Evolutionary conservation across 805 yeast genomes (phyloP).

Genomic region (Candida pseudoglaebosa): DNA sequence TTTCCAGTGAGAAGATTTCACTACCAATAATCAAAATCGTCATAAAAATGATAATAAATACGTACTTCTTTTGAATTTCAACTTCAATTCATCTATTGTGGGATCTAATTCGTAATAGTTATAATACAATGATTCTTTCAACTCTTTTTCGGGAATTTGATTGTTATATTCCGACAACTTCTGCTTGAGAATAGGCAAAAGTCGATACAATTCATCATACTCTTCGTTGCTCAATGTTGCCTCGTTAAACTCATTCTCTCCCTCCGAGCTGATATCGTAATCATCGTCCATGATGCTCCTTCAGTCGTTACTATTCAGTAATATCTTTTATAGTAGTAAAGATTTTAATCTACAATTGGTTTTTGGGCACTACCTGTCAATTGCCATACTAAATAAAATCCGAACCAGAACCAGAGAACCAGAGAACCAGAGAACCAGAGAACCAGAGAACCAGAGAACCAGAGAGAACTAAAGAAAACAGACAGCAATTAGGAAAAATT

Average conservation of each 20-base stretch:
- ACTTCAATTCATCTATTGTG: slow-evolving; percentile 45
- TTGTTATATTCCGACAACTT: slow-evolving; percentile 38
- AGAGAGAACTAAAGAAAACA: too few relatives aligned
- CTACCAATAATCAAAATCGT: too few relatives aligned
- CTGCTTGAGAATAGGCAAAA: slow-evolving; percentile 41
- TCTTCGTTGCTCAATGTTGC: slow-evolving; percentile 37
- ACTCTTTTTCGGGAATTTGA: slow-evolving; percentile 42
- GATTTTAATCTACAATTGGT: too few relatives aligned
- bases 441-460: too few relatives aligned
- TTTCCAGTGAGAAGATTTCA: slow-evolving; percentile 1
- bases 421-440: too few relatives aligned
- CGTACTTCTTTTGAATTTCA: slow-evolving; percentile 43
- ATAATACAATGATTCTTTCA: slow-evolving; percentile 57
- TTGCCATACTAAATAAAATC: too few relatives aligned
- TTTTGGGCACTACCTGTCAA: too few relatives aligned
- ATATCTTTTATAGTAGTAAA: neutral
- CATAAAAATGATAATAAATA: slow-evolving; percentile 23
- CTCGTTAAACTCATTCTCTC: slow-evolving; percentile 34
- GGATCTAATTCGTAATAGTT: slow-evolving; percentile 54
- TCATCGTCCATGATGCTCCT: slow-evolving; percentile 10
- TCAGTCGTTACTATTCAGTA: too few relatives aligned
- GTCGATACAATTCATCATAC: slow-evolving; percentile 38
- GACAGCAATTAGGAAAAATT: too few relatives aligned
- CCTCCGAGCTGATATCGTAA: slow-evolving; percentile 11
- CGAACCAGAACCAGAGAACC: too few relatives aligned